Percentiles rank a stretch among this genome's conserved stretches.
These are phyloP conservation scores for Lentinus brumalis DNA, from an alignment of 768 basidiomycete genomes.

Conservation along the genomic window DNA sequence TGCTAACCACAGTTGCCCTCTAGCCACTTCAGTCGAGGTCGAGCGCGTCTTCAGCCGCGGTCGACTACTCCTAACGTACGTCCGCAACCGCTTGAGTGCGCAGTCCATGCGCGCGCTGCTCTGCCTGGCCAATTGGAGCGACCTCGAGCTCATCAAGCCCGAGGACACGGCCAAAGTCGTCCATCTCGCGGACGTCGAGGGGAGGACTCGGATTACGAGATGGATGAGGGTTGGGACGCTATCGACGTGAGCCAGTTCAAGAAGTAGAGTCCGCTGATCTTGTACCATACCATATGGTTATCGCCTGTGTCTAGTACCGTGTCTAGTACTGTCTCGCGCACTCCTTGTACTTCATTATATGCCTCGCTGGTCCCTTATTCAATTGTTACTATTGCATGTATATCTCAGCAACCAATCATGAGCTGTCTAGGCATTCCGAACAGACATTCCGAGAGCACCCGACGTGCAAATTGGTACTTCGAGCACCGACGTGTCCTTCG, in stretches of 20 bases:
- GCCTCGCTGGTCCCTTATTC: too few species aligned
- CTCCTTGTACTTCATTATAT: too few species aligned
- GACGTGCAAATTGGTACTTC: too few species aligned
- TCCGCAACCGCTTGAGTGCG: conserved; percentile 4
- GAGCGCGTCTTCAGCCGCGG: conserved; percentile 18
- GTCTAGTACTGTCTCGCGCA: too few species aligned
- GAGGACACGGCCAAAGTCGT: not conserved
- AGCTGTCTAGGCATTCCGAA: too few species aligned
- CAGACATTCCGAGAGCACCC: too few species aligned
- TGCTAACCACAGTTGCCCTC: not conserved
- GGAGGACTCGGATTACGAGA: not conserved
- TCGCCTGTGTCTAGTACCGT: too few species aligned
- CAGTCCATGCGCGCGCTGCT: conserved; percentile 29
- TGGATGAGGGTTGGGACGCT: not conserved
- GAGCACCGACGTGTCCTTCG: too few species aligned
- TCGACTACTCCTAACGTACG: conserved; percentile 8
- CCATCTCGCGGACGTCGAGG: not conserved
- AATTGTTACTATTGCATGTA: too few species aligned
- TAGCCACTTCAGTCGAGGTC: conserved; percentile 19
- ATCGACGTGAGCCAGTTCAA: not conserved
- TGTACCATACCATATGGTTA: too few species aligned
- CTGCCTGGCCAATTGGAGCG: conserved; percentile 37
- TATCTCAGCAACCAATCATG: too few species aligned
- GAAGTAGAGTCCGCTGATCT: not conserved
- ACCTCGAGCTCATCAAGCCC: not conserved